Evolutionary conservation across 176 grass and related monocot genomes (phyloP), one percentile per base, ranked within the genome.

Genomic region (Coix lacrymajobi): DNA sequence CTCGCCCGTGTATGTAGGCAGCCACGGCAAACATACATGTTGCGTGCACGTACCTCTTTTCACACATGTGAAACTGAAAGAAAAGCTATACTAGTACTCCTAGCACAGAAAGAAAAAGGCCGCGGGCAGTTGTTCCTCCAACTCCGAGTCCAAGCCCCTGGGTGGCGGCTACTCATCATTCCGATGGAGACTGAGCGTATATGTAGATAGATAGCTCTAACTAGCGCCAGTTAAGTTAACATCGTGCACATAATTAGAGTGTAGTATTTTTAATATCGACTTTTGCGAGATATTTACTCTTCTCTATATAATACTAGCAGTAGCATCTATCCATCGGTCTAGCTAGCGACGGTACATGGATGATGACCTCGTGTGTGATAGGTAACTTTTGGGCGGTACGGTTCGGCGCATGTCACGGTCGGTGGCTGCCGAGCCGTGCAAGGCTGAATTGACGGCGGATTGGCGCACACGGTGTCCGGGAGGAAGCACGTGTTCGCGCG

Each of bases 381-480:
- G 29, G 17, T 69, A 69, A 12, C 22, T 62, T 82, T 29, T 31
- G 32, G 39, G 64, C 24, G 83, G 82, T 77, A 81, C 77, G 54
- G 87, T 81, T 77, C 33, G 83, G 78, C 54, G 46, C 83, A 64
- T 64, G 87, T 85, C 87, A 81, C 78, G 64, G 72, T 89, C 72
- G 76, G 17, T 77, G 46, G 40, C 11, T 24, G 22, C 22, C 22
- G 33, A 15, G 71, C 71, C 60, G 81, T 84, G 71, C 71, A 84
- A 76, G 81, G 33, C 43, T 40, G 81, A 51, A 81, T 66, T 33
- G 56, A 66, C 62, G 86, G 62, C 38, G 11, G 22, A 58, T 61
- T 25, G 61, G 57, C 29, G 62, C 62, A 14, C 43, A 4, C 22
- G 82, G 26, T 36, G 37, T 2, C 54, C 4, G n/a, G 48, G 56